Base-by-base conservation (phyloP, 2,329 filamentous ascomycete species). In the Aspergillus pseudoviridinutans region DNA sequence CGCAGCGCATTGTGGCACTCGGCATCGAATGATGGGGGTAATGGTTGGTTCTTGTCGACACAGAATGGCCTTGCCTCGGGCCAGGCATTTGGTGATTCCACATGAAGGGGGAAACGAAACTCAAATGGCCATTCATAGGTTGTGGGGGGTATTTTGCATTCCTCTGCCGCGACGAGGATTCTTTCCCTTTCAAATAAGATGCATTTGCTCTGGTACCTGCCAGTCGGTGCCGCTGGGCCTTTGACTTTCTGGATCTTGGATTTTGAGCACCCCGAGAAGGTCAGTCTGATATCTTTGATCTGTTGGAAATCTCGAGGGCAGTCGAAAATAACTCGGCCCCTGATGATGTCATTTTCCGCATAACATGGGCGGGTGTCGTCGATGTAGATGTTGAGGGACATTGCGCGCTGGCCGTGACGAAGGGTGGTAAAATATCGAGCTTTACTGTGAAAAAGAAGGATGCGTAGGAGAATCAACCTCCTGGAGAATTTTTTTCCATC, bases 191-290 rank as follows among this genome's bases (percentile, higher is more conserved):
- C 54, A 29, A 64, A 64, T 2, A 64, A 52, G 3, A 61, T 27
- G 27, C 60, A 60, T 54, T 61, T 55, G 53, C 61, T 62, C 4
- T 51, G 58, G 50, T 62, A 64, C 20, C 38, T 61, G 14, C 54
- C 55, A 9, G 60, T 42, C 1, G 57, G 58, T 3, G 58, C 58
- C 0, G 50, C 60, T 5, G 58, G 25, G 12, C 58, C 56, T 24
- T 62, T 64, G n/a, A 61, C 54, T 25, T 64, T 62, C 38, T 58
- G 56, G 3, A 64, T 25, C 14, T 55, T 61, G n/a, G 58, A 55
- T 29, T 64, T 64, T 20, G 55, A 54, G 44, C 57, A 49, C 4
- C 60, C 60, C 3, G 51, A 54, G 28, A 64, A 62, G 3, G 41
- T 56, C 29, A 62, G 55, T 14, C 54, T 35, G 25, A 64, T 51